These are phyloP conservation scores for Fomitopsis schrenkii DNA, from an alignment of 1,284 basidiomycete genomes.

Conservation along the genomic window DNA sequence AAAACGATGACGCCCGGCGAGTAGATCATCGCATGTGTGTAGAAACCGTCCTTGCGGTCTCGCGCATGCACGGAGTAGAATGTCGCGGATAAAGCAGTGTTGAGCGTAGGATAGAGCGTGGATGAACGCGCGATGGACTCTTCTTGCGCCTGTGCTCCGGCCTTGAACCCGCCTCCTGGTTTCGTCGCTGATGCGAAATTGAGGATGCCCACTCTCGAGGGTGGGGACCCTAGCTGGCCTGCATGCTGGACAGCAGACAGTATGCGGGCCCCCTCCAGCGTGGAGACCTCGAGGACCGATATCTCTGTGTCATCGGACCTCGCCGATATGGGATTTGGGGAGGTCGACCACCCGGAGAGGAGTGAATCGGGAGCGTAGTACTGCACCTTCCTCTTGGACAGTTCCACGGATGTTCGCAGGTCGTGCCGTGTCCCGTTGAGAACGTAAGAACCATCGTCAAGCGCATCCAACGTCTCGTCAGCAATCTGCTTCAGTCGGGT, in stretches of 20 bases:
- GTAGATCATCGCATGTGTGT: conserved; percentile 67
- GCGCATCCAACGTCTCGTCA: conserved; percentile 27
- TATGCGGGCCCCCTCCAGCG: conserved; percentile 44
- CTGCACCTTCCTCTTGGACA: conserved; percentile 35
- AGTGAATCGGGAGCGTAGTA: conserved; percentile 38
- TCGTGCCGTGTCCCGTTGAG: conserved; percentile 19
- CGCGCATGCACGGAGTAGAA: conserved; percentile 57
- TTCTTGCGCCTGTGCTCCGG: conserved; percentile 66
- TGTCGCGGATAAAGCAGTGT: conserved; percentile 43
- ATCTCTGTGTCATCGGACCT: conserved; percentile 26
- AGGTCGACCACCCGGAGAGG: conserved; percentile 34
- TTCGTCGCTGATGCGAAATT: conserved; percentile 70
- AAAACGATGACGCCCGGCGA: conserved; percentile 55
- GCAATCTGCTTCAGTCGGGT: conserved; percentile 23
- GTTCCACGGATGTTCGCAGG: conserved; percentile 27
- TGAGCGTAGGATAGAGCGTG: conserved; percentile 56
- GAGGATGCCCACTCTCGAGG: conserved; percentile 49
- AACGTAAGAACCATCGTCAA: conserved; percentile 26
- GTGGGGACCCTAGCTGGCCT: conserved; percentile 11
- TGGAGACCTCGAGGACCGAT: conserved; percentile 48
- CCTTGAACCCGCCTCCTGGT: conserved; percentile 65
- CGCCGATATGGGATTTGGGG: conserved; percentile 1
- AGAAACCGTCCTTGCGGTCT: conserved; percentile 48
- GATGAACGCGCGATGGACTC: conserved; percentile 70
- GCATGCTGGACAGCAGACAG: conserved; percentile 17